Base-by-base conservation (phyloP, 257 asterid genomes). In the Solanum bulbocastanum region DNA sequence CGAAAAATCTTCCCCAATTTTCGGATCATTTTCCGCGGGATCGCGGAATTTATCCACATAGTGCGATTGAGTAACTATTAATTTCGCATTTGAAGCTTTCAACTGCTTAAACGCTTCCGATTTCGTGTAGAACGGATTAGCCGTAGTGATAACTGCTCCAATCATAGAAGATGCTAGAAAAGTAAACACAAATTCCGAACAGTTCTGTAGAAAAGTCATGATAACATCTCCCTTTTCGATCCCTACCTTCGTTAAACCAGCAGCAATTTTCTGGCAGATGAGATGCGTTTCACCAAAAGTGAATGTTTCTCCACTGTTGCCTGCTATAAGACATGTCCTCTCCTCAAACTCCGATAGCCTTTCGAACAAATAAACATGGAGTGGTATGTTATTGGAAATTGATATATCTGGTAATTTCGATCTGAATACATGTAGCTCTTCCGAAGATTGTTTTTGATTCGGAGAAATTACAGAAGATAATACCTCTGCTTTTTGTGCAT, bases 91-190 rank as follows among this genome's bases (percentile, higher is more conserved):
- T 35, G 96, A 91, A 2, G 94, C 94, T 2, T 68, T 85, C 23
- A 94, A 88, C 62, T 96, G 98, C 91, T 96, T 95, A 94, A 92
- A 94, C 27, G 94, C 93, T 72, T 96, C 98, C 0, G 92, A 88
- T 1, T 90, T 20, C 0, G 98, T 94, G 86, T 90, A 94, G 81
- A 94, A 94, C 0, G 98, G 98, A 40, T 96, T 96, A 0, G 97
- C 98, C 0, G 95, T 92, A 12, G 98, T 94, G 8, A 90, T 90
- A 2, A 94, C 93, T 0, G 96, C 98, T 0, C 98, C 98, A 56
- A 96, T 90, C 93, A 94, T 93, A 5, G 98, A 96, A 13, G 98
- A 96, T 0, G 89, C 96, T 87, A 96, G 91, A 91, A 96, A 94
- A 3, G 96, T 87, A 89, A 94, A 94, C 1, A 93, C 98, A n/a